Percentiles rank a stretch among this genome's conserved stretches.
These are phyloP conservation scores for Isatis lusitanica DNA, from an alignment of 441 rosid genomes.

Conservation along the genomic window DNA sequence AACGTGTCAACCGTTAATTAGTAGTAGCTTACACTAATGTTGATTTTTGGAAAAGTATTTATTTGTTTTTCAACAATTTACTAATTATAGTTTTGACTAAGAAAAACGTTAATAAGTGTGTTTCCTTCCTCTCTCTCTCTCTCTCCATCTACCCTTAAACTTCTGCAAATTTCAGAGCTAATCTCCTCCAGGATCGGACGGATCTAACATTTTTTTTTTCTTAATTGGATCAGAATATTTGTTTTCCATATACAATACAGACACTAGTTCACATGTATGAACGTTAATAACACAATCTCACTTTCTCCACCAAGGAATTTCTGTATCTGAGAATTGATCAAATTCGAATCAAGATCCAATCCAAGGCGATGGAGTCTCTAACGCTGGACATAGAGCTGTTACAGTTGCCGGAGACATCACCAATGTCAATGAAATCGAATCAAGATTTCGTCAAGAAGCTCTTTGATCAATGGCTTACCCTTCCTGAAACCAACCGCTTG, in stretches of 20 bases:
- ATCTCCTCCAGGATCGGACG: slow-evolving; percentile 37
- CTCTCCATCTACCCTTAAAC: slow-evolving; percentile 25
- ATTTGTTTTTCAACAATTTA: slow-evolving; percentile 8
- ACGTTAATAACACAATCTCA: slow-evolving; percentile 1
- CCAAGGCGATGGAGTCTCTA: slow-evolving; percentile 45
- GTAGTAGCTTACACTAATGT: not conserved
- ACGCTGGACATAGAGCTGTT: slow-evolving; percentile 75
- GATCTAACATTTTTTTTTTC: slow-evolving; percentile 20
- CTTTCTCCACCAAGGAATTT: slow-evolving; percentile 18
- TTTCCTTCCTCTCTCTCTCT: slow-evolving; percentile 20
- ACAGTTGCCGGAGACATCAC: slow-evolving; percentile 83
- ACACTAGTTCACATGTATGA: slow-evolving; percentile 21
- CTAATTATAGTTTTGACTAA: slow-evolving; percentile 33
- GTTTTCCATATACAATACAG: not conserved
- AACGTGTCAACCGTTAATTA: not conserved
- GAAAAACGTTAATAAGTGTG: not conserved
- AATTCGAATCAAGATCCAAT: slow-evolving; percentile 15
- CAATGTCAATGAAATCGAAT: slow-evolving; percentile 67
- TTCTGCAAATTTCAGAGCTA: slow-evolving; percentile 24
- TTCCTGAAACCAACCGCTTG: slow-evolving; percentile 83
- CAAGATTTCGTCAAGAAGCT: slow-evolving; percentile 76
- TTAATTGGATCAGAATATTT: not conserved
- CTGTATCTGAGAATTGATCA: slow-evolving; percentile 9
- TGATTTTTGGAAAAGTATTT: not conserved
- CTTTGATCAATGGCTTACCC: slow-evolving; percentile 95